Base-by-base conservation (phyloP, 2,329 filamentous ascomycete species). In the Sphaerulina vaccinii region DNA sequence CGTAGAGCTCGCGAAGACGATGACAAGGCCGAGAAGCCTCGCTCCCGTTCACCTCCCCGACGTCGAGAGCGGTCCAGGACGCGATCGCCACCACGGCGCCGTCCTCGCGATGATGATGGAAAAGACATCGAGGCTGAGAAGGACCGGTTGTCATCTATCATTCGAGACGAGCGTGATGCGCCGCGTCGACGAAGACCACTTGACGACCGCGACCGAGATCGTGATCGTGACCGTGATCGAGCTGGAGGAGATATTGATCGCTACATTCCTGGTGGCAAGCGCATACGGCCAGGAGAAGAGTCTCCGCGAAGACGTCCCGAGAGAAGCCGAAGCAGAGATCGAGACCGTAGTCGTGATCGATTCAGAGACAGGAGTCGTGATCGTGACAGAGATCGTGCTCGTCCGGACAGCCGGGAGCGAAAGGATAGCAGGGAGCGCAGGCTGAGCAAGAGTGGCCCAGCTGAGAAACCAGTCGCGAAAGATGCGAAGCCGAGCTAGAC, bases 211-310 rank as follows among this genome's bases (percentile, higher is more conserved):
- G 68, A 70, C 10, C 66, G 67, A 65, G 24, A 27, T 27, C 24
- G 27, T 2, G 55, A 57, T n/a, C 60, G 68, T 3, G 68, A 70
- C 13, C 66, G 67, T 65, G n/a, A n/a, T n/a, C n/a, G n/a, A n/a
- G n/a, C n/a, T n/a, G 6, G 57, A 47, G 22, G 37, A 2, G 54
- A 59, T 13, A 51, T 48, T 24, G 68, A 70, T 57, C 64, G 68
- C 6, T 70, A 68, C 44, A 59, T 69, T 3, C 68, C 68, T n/a
- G 62, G 67, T 18, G 58, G 64, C n/a, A 56, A 48, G 36, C 45
- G 45, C n/a, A 24, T 48, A 4, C 45, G 45, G 16, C 45, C 60
- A 21, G 49, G 46, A 24, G 41, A 54, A 19, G 45, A 40, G 21
- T 36, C 36, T 27, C 42, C 46, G 27, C 27, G 27, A 24, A 18